A percentile compares a stretch with the other conserved stretches of the same genome.
Conservation (phyloP, 78 protist genomes). For the Dictyostelium brefeldianum region DNA sequence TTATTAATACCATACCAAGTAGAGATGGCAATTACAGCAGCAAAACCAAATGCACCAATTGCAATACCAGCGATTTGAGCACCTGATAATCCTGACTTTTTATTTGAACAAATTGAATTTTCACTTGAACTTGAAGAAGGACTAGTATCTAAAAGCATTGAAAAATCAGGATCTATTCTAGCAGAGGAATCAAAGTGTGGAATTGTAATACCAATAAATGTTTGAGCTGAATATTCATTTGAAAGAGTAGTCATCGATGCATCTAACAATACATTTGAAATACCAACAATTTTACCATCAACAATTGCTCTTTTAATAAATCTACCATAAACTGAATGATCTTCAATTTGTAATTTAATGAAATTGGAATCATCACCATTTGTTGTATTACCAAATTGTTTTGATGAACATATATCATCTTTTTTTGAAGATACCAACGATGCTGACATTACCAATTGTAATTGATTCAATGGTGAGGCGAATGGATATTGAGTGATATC, state of each 20-base stretch:
- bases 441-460: conserved; percentile 24
- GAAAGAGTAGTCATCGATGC: background rate
- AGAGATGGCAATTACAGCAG: background rate
- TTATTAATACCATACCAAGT: too few relatives aligned
- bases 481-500: background rate
- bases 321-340: background rate
- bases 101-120: background rate
- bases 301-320: background rate
- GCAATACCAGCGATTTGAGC: background rate
- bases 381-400: background rate
- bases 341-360: background rate
- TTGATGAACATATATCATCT: background rate
- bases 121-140: background rate
- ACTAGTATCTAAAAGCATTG: background rate
- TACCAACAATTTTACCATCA: background rate
- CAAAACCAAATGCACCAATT: background rate
- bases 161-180: conserved; percentile 6
- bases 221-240: background rate
- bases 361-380: background rate
- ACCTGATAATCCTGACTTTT: background rate
- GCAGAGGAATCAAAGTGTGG: background rate
- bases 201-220: conserved; percentile 12
- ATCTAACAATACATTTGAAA: background rate
- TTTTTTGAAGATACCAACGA: background rate
- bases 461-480: background rate